A percentile compares a stretch with the other conserved stretches of the same genome.
phyloP scores from a whole-genome alignment of 1,139 yeast species.

The Ogataea hybrid region DNA sequence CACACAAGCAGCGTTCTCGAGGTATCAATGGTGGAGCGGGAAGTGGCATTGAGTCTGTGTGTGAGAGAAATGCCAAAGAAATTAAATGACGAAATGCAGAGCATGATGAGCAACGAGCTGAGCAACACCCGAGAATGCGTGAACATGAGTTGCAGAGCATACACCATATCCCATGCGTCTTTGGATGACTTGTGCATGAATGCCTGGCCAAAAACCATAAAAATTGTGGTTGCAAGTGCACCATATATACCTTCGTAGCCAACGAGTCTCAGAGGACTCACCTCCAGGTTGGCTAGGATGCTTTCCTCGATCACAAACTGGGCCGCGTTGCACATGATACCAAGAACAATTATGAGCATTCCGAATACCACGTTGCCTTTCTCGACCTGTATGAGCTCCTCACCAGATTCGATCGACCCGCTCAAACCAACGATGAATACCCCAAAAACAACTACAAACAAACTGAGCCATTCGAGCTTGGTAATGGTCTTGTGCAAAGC shows the following conservation, averaged over 20 bases:
- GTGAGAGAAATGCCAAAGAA: slow-evolving; percentile 75
- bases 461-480: slow-evolving; percentile 66
- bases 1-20: slow-evolving; percentile 76
- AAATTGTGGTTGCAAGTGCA: slow-evolving; percentile 41
- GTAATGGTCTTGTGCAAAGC: slow-evolving; percentile 58
- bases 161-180: slow-evolving; percentile 57
- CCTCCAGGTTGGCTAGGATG: slow-evolving; percentile 49
- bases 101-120: slow-evolving; percentile 64
- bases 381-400: slow-evolving; percentile 26
- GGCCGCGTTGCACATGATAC: slow-evolving; percentile 65
- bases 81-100: slow-evolving; percentile 71
- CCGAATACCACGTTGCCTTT: slow-evolving; percentile 46
- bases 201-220: slow-evolving; percentile 44
- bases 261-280: slow-evolving; percentile 66
- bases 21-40: slow-evolving; percentile 78
- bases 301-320: slow-evolving; percentile 82
- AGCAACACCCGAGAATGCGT: slow-evolving; percentile 41
- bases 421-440: slow-evolving; percentile 73
- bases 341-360: slow-evolving; percentile 54
- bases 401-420: slow-evolving; percentile 40
- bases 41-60: slow-evolving; percentile 64
- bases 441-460: slow-evolving; percentile 60
- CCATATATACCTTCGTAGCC: slow-evolving; percentile 80
- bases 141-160: slow-evolving; percentile 52
- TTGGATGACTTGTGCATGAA: slow-evolving; percentile 38